Conservation (phyloP, 306 rosid genomes). For the Trifolium subterraneum region DNA sequence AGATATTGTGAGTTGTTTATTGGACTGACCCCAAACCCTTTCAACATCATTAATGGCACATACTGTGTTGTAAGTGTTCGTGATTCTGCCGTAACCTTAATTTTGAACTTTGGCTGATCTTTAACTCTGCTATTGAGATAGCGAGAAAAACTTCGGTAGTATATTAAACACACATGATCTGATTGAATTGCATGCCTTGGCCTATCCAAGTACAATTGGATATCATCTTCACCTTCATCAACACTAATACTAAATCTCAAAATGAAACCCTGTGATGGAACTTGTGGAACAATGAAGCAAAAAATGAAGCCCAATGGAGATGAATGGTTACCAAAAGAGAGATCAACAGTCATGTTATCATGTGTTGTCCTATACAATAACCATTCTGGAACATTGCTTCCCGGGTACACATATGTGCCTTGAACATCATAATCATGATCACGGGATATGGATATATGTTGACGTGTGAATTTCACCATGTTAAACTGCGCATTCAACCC, state of each 20-base stretch:
- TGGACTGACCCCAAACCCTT: too few relatives aligned
- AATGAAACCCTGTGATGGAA: not conserved
- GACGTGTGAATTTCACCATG: not conserved
- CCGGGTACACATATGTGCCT: slow-evolving; percentile 7
- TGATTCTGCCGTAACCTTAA: too few relatives aligned
- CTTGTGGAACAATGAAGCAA: slow-evolving; percentile 2
- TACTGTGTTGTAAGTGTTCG: too few relatives aligned
- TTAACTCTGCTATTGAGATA: too few relatives aligned
- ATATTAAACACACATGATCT: too few relatives aligned
- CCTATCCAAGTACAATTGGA: not conserved
- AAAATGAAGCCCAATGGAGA: slow-evolving; percentile 15
- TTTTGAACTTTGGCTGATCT: too few relatives aligned
- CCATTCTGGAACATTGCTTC: slow-evolving; percentile 22
- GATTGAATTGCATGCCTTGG: too few relatives aligned
- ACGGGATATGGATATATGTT: not conserved
- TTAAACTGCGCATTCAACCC: slow-evolving; percentile 13
- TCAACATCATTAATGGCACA: too few relatives aligned
- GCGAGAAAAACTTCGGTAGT: too few relatives aligned
- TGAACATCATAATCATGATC: not conserved
- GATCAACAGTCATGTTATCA: slow-evolving; percentile 21
- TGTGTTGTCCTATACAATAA: not conserved
- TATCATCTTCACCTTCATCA: not conserved
- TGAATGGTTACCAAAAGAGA: not conserved
- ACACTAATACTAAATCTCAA: not conserved
- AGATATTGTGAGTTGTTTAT: too few relatives aligned